phyloP scores from a whole-genome alignment of 306 rosid genomes.

The Aeschynomene evenia region DNA sequence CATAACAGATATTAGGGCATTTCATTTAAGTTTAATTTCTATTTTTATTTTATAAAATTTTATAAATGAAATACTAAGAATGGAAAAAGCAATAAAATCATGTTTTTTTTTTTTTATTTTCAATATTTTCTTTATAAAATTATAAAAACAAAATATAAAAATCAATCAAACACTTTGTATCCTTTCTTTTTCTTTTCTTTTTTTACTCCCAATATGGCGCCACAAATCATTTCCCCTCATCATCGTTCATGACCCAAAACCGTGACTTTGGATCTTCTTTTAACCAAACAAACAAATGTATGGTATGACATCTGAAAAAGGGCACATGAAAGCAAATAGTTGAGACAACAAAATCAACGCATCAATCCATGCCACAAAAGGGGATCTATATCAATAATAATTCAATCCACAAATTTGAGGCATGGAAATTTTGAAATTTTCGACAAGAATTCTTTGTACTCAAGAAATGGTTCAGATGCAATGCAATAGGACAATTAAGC shows the following conservation, averaged over 20 bases:
- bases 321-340: not conserved
- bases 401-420: conserved; percentile 7
- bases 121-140: too few relatives aligned
- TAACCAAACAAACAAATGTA: not conserved
- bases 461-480: not conserved
- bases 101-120: too few relatives aligned
- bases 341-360: not conserved
- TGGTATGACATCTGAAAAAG: not conserved
- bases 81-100: too few relatives aligned
- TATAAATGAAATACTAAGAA: too few relatives aligned
- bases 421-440: not conserved
- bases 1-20: too few relatives aligned
- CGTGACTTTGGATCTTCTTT: not conserved
- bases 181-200: too few relatives aligned
- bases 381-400: not conserved
- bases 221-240: not conserved
- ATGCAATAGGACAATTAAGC: too few relatives aligned
- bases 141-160: too few relatives aligned
- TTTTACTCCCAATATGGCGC: not conserved
- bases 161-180: too few relatives aligned
- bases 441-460: not conserved
- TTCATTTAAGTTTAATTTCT: too few relatives aligned
- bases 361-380: not conserved
- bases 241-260: not conserved
- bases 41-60: too few relatives aligned